Percentiles rank a stretch among this genome's conserved stretches.
phyloP scores from a whole-genome alignment of 1,284 basidiomycete species.

The Ceratobasidium sp. region DNA sequence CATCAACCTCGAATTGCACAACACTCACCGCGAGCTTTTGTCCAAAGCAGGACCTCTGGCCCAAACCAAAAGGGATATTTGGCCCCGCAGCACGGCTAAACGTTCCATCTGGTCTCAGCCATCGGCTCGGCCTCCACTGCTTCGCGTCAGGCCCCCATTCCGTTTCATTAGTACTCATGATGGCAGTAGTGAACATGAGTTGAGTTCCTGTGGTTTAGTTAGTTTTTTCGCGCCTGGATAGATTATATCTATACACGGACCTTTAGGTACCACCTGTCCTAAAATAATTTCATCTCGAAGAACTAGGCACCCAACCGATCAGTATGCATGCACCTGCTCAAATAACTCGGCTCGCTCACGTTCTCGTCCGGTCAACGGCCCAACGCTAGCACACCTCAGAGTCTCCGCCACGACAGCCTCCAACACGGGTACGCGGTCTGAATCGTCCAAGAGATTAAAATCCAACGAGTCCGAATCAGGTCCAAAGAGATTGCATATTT shows the following conservation, averaged over 20 bases:
- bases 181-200: too few relatives aligned
- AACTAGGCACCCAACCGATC: too few relatives aligned
- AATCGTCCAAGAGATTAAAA: conserved; percentile 8
- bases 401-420: conserved; percentile 33
- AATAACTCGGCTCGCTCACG: conserved; percentile 14
- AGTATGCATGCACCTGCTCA: too few relatives aligned
- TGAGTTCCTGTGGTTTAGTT: too few relatives aligned
- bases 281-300: too few relatives aligned
- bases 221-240: too few relatives aligned
- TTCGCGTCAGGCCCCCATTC: conserved; percentile 29
- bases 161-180: too few relatives aligned
- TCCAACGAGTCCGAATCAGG: background rate
- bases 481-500: conserved; percentile 21
- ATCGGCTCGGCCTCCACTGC: conserved; percentile 22
- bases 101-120: conserved; percentile 19
- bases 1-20: background rate
- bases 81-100: conserved; percentile 18
- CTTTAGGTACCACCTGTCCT: too few relatives aligned
- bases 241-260: too few relatives aligned
- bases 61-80: conserved; percentile 19
- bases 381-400: conserved; percentile 15
- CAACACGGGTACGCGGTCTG: conserved; percentile 1
- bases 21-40: conserved; percentile 32
- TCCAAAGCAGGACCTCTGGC: conserved; percentile 32
- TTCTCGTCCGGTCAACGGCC: background rate